These are phyloP conservation scores for Suillus lakei DNA, from an alignment of 768 basidiomycete genomes.

Conservation along the genomic window DNA sequence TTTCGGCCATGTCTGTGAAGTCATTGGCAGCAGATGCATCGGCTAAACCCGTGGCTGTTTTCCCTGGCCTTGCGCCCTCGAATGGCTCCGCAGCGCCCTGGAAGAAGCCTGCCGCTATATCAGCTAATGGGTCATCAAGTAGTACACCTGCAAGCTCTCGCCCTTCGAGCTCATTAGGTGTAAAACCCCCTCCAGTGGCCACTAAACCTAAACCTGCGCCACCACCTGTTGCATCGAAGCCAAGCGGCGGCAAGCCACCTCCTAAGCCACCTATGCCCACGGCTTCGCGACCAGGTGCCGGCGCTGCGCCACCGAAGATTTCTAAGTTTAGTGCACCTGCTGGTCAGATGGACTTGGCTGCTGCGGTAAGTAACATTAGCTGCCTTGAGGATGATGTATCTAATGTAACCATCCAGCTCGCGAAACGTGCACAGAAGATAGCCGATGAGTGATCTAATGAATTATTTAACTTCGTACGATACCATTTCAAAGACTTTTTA, in stretches of 20 bases:
- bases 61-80: constrained; percentile 71
- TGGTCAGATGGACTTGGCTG: constrained; percentile 81
- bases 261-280: constrained; percentile 68
- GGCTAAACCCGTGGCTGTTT: constrained; percentile 83
- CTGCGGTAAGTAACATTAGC: constrained; percentile 59
- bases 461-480: constrained; percentile 1
- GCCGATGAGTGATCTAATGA: constrained; percentile 45
- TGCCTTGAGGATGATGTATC: neutral
- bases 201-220: constrained; percentile 68
- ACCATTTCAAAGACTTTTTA: constrained; percentile 6
- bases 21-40: constrained; percentile 58
- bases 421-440: constrained; percentile 75
- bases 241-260: constrained; percentile 50
- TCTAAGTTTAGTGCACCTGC: constrained; percentile 50
- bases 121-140: constrained; percentile 38
- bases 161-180: constrained; percentile 53
- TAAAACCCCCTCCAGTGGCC: constrained; percentile 59
- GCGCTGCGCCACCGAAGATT: constrained; percentile 42
- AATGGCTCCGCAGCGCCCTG: constrained; percentile 77
- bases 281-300: constrained; percentile 54
- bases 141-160: constrained; percentile 52
- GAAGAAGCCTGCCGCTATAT: constrained; percentile 58
- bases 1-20: constrained; percentile 40
- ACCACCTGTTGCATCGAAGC: constrained; percentile 61
- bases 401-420: constrained; percentile 52